Evolutionary conservation across 108 stramenopile species (phyloP).

Genomic region (Fragilaria radians): DNA sequence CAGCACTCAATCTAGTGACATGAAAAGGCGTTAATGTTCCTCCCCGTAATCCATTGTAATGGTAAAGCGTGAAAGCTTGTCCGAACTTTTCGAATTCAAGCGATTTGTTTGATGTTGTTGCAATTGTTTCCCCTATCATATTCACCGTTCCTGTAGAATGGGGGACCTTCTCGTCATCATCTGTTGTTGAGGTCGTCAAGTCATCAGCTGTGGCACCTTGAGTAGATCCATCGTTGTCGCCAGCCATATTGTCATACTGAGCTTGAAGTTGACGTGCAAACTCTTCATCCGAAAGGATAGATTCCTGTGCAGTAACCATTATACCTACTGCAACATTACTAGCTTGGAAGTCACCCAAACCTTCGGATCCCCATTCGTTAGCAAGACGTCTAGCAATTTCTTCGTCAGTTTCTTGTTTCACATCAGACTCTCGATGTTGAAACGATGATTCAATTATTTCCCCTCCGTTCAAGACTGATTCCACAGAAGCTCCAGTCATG

Average conservation of each 20-base stretch:
- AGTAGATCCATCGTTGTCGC: slow-evolving; percentile 2
- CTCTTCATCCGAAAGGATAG: slow-evolving; percentile 58
- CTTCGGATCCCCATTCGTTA: slow-evolving; percentile 32
- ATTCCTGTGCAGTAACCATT: too few relatives aligned
- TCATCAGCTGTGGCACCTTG: slow-evolving; percentile 4
- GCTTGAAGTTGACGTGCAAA: slow-evolving; percentile 46
- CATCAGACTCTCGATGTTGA: background rate
- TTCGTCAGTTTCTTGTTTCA: slow-evolving; percentile 33
- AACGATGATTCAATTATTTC: slow-evolving; percentile 1
- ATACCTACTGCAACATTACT: background rate
- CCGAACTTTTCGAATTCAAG: slow-evolving; percentile 35
- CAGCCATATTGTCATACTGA: slow-evolving; percentile 48
- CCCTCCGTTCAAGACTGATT: slow-evolving; percentile 31
- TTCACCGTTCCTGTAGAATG: background rate
- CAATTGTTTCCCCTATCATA: slow-evolving; percentile 7
- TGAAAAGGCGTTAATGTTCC: slow-evolving; percentile 55
- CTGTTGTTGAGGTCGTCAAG: background rate
- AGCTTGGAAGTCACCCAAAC: too few relatives aligned
- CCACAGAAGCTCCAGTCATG: slow-evolving; percentile 53
- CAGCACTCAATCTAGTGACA: slow-evolving; percentile 49
- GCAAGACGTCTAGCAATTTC: slow-evolving; percentile 41
- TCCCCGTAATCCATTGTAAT: slow-evolving; percentile 78
- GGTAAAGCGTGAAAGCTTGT: slow-evolving; percentile 45
- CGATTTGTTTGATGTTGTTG: background rate
- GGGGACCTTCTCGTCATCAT: too few relatives aligned